These are phyloP conservation scores for Phytophthora syringae DNA, from an alignment of 352 stramenopile genomes.

Conservation along the genomic window DNA sequence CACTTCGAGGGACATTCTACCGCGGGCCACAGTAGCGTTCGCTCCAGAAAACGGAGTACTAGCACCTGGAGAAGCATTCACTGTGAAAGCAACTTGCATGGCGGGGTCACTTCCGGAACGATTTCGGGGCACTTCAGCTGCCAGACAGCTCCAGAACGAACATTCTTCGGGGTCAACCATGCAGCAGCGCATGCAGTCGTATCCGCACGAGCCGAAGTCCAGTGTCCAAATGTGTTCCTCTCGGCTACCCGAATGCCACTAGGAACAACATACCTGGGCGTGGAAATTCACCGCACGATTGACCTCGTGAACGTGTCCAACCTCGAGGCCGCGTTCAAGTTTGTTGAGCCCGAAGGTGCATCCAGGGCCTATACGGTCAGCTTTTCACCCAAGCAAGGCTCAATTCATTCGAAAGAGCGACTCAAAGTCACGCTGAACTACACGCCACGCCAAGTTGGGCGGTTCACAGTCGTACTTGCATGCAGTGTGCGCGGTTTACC, in stretches of 20 bases:
- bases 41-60: constrained; percentile 51
- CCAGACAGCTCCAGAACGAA: constrained; percentile 37
- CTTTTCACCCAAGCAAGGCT: constrained; percentile 52
- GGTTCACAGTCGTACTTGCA: constrained; percentile 60
- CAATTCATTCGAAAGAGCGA: constrained; percentile 69
- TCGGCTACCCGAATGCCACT: constrained; percentile 53
- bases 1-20: constrained; percentile 49
- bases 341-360: constrained; percentile 62
- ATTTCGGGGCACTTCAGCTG: constrained; percentile 61
- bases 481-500: constrained; percentile 68
- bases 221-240: constrained; percentile 79
- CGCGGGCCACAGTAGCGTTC: constrained; percentile 58
- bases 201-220: constrained; percentile 76
- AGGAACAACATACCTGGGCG: constrained; percentile 73
- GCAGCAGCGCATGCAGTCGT: constrained; percentile 20
- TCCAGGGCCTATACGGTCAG: constrained; percentile 58
- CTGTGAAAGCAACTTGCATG: constrained; percentile 54
- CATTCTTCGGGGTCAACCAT: constrained; percentile 22
- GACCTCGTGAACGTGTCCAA: constrained; percentile 85
- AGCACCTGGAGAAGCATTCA: constrained; percentile 41
- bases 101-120: constrained; percentile 66
- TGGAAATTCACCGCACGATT: constrained; percentile 51
- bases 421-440: constrained; percentile 58
- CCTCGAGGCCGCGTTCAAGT: constrained; percentile 77
- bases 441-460: constrained; percentile 59